phyloP scores from a whole-genome alignment of 2,329 filamentous ascomycete genomes.

The Cladosporium colombiae region DNA sequence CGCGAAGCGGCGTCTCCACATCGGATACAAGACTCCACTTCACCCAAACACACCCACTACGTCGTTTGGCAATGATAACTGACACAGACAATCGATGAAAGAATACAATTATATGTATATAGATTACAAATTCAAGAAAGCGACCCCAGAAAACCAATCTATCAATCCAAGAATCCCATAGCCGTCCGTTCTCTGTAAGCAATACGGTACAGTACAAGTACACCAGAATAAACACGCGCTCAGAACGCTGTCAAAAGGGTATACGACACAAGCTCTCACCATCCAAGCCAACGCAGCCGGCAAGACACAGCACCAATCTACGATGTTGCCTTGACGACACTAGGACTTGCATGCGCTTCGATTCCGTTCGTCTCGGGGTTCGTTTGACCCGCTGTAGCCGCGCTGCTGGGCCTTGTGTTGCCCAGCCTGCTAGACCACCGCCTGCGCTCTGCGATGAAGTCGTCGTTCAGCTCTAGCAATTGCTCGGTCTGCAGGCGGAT shows the following conservation, averaged over 20 bases:
- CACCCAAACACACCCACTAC: neutral
- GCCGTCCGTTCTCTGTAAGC: neutral
- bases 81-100: neutral
- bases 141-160: neutral
- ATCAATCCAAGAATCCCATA: neutral
- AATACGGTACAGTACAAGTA: constrained; percentile 4
- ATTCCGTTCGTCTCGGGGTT: neutral
- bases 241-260: constrained; percentile 11
- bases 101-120: neutral
- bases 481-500: constrained; percentile 38
- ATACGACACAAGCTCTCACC: neutral
- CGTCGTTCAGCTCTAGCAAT: constrained; percentile 38
- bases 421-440: constrained; percentile 29
- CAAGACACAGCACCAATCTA: neutral
- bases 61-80: neutral
- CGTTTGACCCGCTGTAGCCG: neutral
- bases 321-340: neutral
- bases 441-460: constrained; percentile 35
- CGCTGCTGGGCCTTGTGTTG: neutral
- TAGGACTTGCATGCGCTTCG: neutral
- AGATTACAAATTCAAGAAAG: neutral
- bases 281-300: neutral
- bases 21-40: neutral
- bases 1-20: neutral
- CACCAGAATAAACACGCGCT: neutral